Evolutionary conservation across 352 stramenopile species (phyloP).

Genomic region (Thalassiosira exigua): DNA sequence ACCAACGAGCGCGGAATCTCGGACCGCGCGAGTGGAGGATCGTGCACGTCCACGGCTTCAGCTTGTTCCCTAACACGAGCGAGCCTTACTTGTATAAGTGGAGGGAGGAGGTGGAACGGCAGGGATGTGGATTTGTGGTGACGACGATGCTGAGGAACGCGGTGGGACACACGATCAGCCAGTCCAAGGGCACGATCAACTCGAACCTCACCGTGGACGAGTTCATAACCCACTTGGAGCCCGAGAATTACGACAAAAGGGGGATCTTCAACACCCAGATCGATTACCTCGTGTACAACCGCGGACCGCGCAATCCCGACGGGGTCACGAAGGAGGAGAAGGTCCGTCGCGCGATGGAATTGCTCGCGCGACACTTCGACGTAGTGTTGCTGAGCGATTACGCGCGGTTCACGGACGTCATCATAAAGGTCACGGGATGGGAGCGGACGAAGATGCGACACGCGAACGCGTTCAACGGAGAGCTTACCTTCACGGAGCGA

Average conservation of each 20-base stretch:
- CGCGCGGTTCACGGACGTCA: slow-evolving; percentile 44
- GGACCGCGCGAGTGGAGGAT: slow-evolving; percentile 50
- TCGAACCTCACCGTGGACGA: slow-evolving; percentile 25
- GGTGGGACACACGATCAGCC: slow-evolving; percentile 55
- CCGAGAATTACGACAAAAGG: slow-evolving; percentile 39
- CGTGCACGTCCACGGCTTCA: slow-evolving; percentile 54
- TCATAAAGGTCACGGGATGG: slow-evolving; percentile 57
- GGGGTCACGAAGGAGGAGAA: slow-evolving; percentile 58
- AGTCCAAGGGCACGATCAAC: slow-evolving; percentile 49
- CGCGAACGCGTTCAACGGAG: slow-evolving; percentile 44
- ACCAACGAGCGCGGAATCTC: slow-evolving; percentile 26
- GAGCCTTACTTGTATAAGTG: slow-evolving; percentile 52
- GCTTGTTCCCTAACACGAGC: slow-evolving; percentile 51
- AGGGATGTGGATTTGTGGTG: slow-evolving; percentile 47
- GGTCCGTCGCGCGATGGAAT: slow-evolving; percentile 41
- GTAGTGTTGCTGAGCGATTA: slow-evolving; percentile 51
- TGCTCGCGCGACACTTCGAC: slow-evolving; percentile 57
- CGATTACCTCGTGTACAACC: slow-evolving; percentile 66
- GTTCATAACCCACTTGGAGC: slow-evolving; percentile 49
- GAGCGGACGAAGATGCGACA: slow-evolving; percentile 20
- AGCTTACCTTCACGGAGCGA: slow-evolving; percentile 47
- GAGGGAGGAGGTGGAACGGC: slow-evolving; percentile 44
- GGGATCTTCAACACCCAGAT: slow-evolving; percentile 55
- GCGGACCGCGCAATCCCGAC: slow-evolving; percentile 41
- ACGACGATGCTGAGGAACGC: slow-evolving; percentile 58